Evolutionary conservation across 179 eudicot genomes (phyloP).

Genomic region (Camellia oleifera): DNA sequence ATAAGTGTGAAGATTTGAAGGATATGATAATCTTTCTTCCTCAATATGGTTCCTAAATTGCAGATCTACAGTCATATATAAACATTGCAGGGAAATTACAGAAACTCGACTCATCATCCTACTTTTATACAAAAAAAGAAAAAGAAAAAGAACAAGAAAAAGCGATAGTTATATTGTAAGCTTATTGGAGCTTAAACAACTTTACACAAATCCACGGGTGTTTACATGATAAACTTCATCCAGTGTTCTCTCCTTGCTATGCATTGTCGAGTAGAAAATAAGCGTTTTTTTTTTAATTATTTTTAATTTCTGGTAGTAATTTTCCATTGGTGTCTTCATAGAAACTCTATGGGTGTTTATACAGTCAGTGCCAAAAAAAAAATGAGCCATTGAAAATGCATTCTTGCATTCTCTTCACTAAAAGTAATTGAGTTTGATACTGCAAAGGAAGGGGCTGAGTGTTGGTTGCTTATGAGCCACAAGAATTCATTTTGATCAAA

Average conservation of each 20-base stretch:
- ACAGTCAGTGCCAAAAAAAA: not conserved
- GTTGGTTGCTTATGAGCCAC: not conserved
- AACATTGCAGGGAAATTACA: not conserved
- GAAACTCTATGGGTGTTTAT: not conserved
- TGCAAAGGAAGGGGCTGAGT: not conserved
- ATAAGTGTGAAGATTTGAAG: not conserved
- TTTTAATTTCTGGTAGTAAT: no score
- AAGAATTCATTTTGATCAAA: no score
- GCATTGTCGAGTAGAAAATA: not conserved
- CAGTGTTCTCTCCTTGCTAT: not conserved
- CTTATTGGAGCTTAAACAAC: not conserved
- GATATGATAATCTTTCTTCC: not conserved
- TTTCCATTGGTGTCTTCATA: not conserved
- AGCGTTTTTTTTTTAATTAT: not conserved
- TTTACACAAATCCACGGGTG: not conserved
- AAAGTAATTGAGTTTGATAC: not conserved
- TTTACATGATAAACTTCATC: not conserved
- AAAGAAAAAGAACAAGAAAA: not conserved
- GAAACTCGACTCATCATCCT: not conserved
- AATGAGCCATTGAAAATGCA: not conserved
- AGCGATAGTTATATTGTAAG: not conserved
- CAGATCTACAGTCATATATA: not conserved
- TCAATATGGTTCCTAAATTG: not conserved
- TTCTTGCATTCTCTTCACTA: not conserved
- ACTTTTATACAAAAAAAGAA: not conserved